These are phyloP conservation scores for Cupressus sempervirens DNA, from an alignment of 75 land plant species.

Conservation along the genomic window DNA sequence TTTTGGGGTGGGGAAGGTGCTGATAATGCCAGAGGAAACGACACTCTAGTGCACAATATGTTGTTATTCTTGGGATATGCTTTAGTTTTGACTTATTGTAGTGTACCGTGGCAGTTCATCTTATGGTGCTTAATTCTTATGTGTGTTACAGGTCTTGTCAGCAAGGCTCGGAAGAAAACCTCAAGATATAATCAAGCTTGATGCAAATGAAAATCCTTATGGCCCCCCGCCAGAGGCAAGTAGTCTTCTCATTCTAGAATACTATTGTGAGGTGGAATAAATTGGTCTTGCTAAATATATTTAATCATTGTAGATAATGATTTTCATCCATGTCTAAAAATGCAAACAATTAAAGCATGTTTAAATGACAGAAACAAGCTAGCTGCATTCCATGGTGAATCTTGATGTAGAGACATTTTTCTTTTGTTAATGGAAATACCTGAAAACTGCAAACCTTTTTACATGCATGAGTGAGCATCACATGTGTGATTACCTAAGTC, in stretches of 20 bases:
- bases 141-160: conserved; percentile 68
- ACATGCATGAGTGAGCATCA: too few relatives aligned
- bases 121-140: background rate
- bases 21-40: background rate
- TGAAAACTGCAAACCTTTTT: background rate
- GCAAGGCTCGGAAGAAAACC: conserved; percentile 89
- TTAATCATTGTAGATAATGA: background rate
- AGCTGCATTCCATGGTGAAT: background rate
- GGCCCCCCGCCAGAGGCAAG: conserved; percentile 99
- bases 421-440: background rate
- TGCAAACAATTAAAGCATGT: background rate
- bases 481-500: background rate
- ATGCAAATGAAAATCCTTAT: conserved; percentile 99
- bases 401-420: background rate
- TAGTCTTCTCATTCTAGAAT: conserved; percentile 1
- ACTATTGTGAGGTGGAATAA: background rate
- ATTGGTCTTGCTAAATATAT: background rate
- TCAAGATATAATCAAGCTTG: conserved; percentile 90
- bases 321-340: background rate
- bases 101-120: background rate
- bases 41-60: background rate
- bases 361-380: background rate
- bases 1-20: background rate
- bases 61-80: background rate
- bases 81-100: background rate